These are phyloP conservation scores for Taxillus chinensis DNA, from an alignment of 164 flowering plant species.

Conservation along the genomic window DNA sequence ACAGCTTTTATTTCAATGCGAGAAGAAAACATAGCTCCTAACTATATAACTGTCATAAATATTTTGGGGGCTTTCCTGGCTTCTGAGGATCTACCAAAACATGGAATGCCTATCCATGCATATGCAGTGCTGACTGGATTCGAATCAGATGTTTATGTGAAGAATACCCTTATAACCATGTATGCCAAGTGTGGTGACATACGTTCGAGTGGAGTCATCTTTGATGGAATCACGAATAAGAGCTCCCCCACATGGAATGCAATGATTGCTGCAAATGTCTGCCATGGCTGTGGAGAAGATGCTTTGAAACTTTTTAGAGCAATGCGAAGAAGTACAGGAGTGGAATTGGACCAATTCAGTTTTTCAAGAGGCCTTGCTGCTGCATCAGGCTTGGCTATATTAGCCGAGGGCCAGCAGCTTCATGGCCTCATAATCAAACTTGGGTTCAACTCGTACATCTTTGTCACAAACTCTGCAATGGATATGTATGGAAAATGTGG, in stretches of 20 bases:
- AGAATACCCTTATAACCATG: slow-evolving; percentile 71
- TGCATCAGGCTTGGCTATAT: slow-evolving; percentile 44
- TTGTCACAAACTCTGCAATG: slow-evolving; percentile 54
- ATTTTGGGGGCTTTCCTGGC: slow-evolving; percentile 48
- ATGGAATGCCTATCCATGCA: slow-evolving; percentile 66
- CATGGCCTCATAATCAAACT: slow-evolving; percentile 48
- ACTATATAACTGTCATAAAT: slow-evolving; percentile 59
- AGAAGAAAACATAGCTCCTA: slow-evolving; percentile 20
- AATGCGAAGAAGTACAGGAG: slow-evolving; percentile 35
- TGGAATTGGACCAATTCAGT: slow-evolving; percentile 64
- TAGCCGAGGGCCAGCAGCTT: slow-evolving; percentile 68
- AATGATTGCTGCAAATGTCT: slow-evolving; percentile 67
- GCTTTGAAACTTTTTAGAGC: slow-evolving; percentile 39
- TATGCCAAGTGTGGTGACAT: slow-evolving; percentile 75
- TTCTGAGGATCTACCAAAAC: slow-evolving; percentile 27
- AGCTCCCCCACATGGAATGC: slow-evolving; percentile 58
- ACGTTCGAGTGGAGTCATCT: slow-evolving; percentile 38
- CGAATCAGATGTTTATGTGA: slow-evolving; percentile 48
- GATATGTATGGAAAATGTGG: slow-evolving; percentile 89
- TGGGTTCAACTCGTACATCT: slow-evolving; percentile 44
- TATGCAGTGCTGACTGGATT: slow-evolving; percentile 37
- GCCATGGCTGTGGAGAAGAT: slow-evolving; percentile 54
- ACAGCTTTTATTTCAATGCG: slow-evolving; percentile 46
- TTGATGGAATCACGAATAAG: slow-evolving; percentile 27
- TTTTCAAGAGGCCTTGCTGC: slow-evolving; percentile 58